Base-by-base conservation (phyloP, 768 basidiomycete species). In the Favolaschia claudopus region DNA sequence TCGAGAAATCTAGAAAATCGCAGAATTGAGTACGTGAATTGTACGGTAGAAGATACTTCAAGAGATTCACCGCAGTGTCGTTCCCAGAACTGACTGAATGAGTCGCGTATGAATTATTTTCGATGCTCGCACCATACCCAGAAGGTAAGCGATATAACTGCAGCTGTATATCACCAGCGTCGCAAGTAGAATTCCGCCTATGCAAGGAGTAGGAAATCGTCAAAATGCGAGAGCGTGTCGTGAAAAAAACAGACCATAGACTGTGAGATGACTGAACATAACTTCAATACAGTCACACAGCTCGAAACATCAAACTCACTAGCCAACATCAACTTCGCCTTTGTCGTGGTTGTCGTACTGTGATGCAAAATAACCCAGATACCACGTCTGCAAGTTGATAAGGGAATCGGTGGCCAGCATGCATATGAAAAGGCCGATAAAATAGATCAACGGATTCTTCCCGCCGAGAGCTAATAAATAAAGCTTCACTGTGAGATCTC, bases 1-100 rank as follows among this genome's bases (percentile, higher is more conserved):
- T 85, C 83, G 9, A 85, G 72, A 79, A 80, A 84, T 57, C 83
- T 80, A 72, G 64, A 9, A 14, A 27, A 13, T 20, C 20, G 7
- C 14, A 15, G 29, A 27, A 47, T 28, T 14, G 38, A 29, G 4
- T 7, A 34, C 6, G 10, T 29, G 44, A 52, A 6, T 22, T 17
- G 1, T 20, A 12, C 24, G 19, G 28, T 39, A 24, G 20, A 17
- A 57, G 60, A 32, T 39, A 76, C 79, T 79, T 72, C 17, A 82
- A 62, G 7, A n/a, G n/a, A n/a, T n/a, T n/a, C n/a, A n/a, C n/a
- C n/a, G n/a, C n/a, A n/a, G n/a, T n/a, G 83, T 83, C 4, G 82
- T 79, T 1, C 80, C 78, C 10, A 83, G 64, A 0, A 83, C 68
- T 8, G 79, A 71, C 15, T 72, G 48, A 10, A 83, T 63, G 7